Evolutionary conservation across 345 rosid species (phyloP), one percentile per base, ranked within the genome.

Genomic region (Carallia pectinifolia): DNA sequence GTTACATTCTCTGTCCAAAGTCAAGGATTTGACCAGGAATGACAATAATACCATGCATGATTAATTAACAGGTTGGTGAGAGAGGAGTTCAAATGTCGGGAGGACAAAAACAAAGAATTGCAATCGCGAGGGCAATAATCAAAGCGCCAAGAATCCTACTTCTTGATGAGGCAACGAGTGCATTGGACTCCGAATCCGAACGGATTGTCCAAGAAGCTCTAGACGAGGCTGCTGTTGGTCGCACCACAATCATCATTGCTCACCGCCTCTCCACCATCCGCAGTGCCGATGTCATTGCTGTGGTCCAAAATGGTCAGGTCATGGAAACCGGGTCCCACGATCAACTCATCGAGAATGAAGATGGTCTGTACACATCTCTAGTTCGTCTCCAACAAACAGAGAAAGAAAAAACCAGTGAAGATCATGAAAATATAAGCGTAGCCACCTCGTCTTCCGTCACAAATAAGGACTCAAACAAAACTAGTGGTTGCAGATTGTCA

Each of bases 401-500:
- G 30, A 71, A 62, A 27, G 61, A 60, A 54, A 29, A 29, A 47
- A 65, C 62, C 2, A 48, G 18, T 30, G 73, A 77, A n/a, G 65
- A 55, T 12, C n/a, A 31, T 17, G 53, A 38, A 4, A 19, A 12
- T 30, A 6, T 12, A 5, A 54, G 1, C 15, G 9, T 39, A 7
- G 33, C 65, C 19, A 47, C 69, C 6, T 82, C 81, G 2, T 44
- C 88, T n/a, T 74, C 63, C 15, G 66, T 69, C 33, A 76, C 78
- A 52, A 81, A 66, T 74, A 59, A 56, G 71, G 90, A 87, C 71
- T 33, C 48, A 6, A 81, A 71, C 61, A 79, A 65, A 48, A 58
- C 66, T 0, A 82, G 88, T 60, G 76, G 89, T 62, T 73, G 80
- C 1, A 79, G 89, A 71, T 65, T 83, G 63, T 87, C 94, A 5